A percentile compares a stretch with the other conserved stretches of the same genome.
These are phyloP conservation scores for Raddia distichophylla DNA, from an alignment of 176 grass and related monocot species.

Conservation along the genomic window DNA sequence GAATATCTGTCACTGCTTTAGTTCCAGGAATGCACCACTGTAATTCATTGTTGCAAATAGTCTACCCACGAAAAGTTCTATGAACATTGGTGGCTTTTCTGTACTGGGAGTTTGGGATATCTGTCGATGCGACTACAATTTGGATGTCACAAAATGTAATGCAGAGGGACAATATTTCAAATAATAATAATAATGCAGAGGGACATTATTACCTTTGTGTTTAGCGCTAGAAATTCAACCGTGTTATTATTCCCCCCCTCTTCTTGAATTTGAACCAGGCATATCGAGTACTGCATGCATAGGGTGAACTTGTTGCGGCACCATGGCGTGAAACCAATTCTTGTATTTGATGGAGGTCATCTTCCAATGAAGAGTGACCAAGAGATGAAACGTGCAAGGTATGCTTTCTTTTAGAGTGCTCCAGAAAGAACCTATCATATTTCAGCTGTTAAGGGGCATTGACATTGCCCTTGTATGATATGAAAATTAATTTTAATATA, in stretches of 20 bases:
- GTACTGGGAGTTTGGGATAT: neutral
- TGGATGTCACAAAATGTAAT: neutral
- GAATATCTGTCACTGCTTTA: neutral
- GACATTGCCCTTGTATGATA: slow-evolving; percentile 9
- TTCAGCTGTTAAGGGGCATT: slow-evolving; percentile 27
- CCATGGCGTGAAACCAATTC: slow-evolving; percentile 83
- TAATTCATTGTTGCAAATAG: neutral
- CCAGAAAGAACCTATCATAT: slow-evolving; percentile 34
- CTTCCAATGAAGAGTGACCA: slow-evolving; percentile 88
- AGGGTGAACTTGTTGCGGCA: slow-evolving; percentile 86
- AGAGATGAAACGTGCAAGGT: slow-evolving; percentile 89
- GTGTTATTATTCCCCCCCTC: neutral
- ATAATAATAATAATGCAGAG: neutral
- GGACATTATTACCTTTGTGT: neutral
- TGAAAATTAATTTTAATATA: neutral
- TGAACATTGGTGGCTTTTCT: neutral
- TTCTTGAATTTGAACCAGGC: slow-evolving; percentile 56
- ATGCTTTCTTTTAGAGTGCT: slow-evolving; percentile 33
- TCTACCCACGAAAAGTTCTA: neutral
- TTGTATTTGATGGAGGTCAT: slow-evolving; percentile 92
- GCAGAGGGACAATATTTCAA: neutral
- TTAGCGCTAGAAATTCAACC: slow-evolving; percentile 20
- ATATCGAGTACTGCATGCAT: slow-evolving; percentile 92
- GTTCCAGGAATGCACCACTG: neutral
- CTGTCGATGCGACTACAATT: neutral